Base-by-base conservation (phyloP, 768 basidiomycete species). In the Mycena kentingensis region DNA sequence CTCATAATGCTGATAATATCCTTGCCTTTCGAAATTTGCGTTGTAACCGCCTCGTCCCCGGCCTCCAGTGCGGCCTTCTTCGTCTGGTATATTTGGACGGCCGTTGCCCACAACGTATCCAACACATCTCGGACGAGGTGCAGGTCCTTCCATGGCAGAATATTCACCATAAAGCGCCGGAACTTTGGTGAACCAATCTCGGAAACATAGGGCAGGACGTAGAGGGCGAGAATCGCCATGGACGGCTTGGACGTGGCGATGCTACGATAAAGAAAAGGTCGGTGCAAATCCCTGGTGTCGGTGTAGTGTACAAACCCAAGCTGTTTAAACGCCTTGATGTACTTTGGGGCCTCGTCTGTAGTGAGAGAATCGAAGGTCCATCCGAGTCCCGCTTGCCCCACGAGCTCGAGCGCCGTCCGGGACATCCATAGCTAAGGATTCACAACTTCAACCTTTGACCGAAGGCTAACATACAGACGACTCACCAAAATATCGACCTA, bases 361-460 rank as follows among this genome's bases (percentile, higher is more conserved):
- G 52, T 60, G 3, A 80, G 65, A 0, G 68, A 48, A 52, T 77
- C 75, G 35, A 78, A 77, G n/a, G 73, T 73, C 41, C 69, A 66
- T 6, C 75, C 76, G 25, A 81, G 66, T 4, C 79, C 77, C 16
- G 73, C 73, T 64, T 76, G 77, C 3, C 76, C 78, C 36, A 81
- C 72, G 36, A 80, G 63, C 52, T 81, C 78, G 11, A 80, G 67
- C 18, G 79, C 77, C 18, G 72, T 66, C 8, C 79, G 70, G 18
- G 73, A 59, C 62, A 69, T 67, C 73, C 74, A 70, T 12, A 55
- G n/a, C 47, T 55, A 11, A 7, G 22, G 26, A 39, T 24, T 6
- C 13, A n/a, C n/a, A n/a, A n/a, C n/a, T n/a, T n/a, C n/a, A n/a
- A n/a, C 27, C 34, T 3, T 8, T 27, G 5, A 21, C n/a, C 13